Conservation (phyloP, 2,329 filamentous ascomycete species). For the Colletotrichum graminicola region DNA sequence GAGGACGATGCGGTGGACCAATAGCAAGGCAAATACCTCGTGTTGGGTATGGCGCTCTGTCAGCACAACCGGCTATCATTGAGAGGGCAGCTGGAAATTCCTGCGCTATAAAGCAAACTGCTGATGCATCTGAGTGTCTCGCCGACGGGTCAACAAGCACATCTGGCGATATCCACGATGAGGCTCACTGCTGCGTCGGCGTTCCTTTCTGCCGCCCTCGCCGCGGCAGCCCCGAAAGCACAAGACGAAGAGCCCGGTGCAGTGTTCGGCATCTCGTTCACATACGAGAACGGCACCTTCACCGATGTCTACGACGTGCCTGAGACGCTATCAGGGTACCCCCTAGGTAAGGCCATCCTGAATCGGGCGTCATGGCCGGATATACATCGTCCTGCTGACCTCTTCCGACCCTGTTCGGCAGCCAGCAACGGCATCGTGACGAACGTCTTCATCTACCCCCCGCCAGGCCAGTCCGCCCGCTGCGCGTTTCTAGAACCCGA, state of each 20-base stretch:
- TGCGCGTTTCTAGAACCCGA: conserved; percentile 29
- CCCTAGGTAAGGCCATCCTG: conserved; percentile 17
- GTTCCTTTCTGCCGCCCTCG: background rate
- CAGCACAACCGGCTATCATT: background rate
- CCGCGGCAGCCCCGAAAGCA: background rate
- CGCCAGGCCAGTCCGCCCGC: conserved; percentile 3
- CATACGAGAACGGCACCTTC: conserved; percentile 16
- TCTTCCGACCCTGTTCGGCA: conserved; percentile 6
- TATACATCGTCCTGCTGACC: conserved; percentile 15
- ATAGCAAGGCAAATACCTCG: background rate
- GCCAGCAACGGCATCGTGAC: conserved; percentile 31
- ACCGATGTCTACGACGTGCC: conserved; percentile 30
- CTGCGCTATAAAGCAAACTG: background rate
- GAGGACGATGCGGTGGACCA: background rate
- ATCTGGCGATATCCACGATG: background rate
- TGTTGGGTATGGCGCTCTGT: conserved; percentile 11
- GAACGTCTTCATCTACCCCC: conserved; percentile 26
- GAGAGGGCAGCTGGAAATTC: background rate
- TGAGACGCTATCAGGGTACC: conserved; percentile 35
- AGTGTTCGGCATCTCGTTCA: conserved; percentile 21
- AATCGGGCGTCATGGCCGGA: conserved; percentile 23
- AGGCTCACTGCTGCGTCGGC: background rate
- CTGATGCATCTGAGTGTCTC: background rate
- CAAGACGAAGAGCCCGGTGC: conserved; percentile 11
- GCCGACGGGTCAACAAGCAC: too few species aligned